Conservation (phyloP, 805 yeast genomes). For the Vanderwaltozyma polyspora region DNA sequence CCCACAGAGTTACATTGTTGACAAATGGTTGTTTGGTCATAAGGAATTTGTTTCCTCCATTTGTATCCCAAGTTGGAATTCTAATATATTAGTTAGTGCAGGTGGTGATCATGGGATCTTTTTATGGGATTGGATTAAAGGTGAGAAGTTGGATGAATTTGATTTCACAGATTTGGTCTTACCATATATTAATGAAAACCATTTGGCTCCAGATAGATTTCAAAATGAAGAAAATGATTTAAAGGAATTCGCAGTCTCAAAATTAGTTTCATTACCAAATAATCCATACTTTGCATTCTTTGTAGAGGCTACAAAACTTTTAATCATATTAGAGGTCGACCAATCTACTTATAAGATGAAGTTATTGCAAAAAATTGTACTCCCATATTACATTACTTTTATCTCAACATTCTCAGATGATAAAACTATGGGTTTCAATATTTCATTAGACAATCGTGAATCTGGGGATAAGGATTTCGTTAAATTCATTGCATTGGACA, state of each 20-base stretch:
- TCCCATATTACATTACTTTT: conserved; percentile 24
- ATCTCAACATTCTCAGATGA: conserved; percentile 17
- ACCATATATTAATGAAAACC: conserved; percentile 41
- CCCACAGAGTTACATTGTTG: conserved; percentile 69
- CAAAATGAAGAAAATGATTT: conserved; percentile 38
- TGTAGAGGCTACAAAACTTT: conserved; percentile 40
- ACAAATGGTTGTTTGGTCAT: conserved; percentile 81
- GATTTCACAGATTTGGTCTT: conserved; percentile 34
- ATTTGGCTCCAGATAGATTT: conserved; percentile 55
- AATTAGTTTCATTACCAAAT: conserved; percentile 28
- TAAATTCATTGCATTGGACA: conserved; percentile 14
- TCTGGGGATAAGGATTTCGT: conserved; percentile 9
- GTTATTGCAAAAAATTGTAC: conserved; percentile 22
- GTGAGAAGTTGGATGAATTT: conserved; percentile 37
- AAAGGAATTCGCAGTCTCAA: conserved; percentile 44
- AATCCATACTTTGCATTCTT: conserved; percentile 32
- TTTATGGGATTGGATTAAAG: conserved; percentile 70
- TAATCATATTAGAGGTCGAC: conserved; percentile 26
- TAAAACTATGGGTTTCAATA: conserved; percentile 22
- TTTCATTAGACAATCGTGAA: conserved; percentile 27
- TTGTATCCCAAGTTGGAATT: conserved; percentile 41
- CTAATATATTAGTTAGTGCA: conserved; percentile 53
- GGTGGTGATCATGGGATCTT: conserved; percentile 80
- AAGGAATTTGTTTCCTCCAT: conserved; percentile 67
- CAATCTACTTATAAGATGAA: conserved; percentile 12